Evolutionary conservation across 129 eudicot genomes (phyloP).

Genomic region (Artemisia argyi): DNA sequence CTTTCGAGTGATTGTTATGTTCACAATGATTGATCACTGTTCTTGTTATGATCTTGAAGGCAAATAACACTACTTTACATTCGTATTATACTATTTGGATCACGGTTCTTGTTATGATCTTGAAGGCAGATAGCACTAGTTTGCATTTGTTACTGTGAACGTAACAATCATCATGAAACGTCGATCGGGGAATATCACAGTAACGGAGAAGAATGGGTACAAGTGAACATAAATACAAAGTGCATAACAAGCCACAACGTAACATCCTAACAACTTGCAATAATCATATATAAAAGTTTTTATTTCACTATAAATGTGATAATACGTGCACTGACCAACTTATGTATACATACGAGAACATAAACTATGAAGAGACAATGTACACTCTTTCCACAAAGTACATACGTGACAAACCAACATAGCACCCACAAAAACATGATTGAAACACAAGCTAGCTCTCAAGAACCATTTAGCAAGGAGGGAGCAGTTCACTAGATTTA

Average conservation of each 20-base stretch:
- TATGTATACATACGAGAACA: constrained; percentile 28
- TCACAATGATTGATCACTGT: too few species aligned
- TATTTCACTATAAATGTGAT: constrained; percentile 27
- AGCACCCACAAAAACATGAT: constrained; percentile 21
- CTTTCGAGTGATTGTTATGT: too few species aligned
- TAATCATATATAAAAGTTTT: constrained; percentile 13
- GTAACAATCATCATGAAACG: too few species aligned
- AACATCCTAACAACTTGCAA: neutral
- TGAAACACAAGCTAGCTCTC: constrained; percentile 36
- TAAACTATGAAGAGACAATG: constrained; percentile 23
- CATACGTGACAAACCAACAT: constrained; percentile 19
- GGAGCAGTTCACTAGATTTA: too few species aligned
- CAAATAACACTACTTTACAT: too few species aligned
- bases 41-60: too few species aligned
- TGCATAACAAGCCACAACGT: constrained; percentile 3
- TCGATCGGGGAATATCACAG: too few species aligned
- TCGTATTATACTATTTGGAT: too few species aligned
- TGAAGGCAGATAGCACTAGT: too few species aligned
- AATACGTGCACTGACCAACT: constrained; percentile 41
- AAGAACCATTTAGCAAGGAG: constrained; percentile 48
- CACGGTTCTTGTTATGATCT: too few species aligned
- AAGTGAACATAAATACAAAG: neutral
- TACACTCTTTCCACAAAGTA: constrained; percentile 28
- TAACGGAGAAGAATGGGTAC: too few species aligned
- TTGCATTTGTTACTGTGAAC: too few species aligned